phyloP scores from a whole-genome alignment of 192 early-diverging fungal genomes.

The Pecoramyces ruminantium region DNA sequence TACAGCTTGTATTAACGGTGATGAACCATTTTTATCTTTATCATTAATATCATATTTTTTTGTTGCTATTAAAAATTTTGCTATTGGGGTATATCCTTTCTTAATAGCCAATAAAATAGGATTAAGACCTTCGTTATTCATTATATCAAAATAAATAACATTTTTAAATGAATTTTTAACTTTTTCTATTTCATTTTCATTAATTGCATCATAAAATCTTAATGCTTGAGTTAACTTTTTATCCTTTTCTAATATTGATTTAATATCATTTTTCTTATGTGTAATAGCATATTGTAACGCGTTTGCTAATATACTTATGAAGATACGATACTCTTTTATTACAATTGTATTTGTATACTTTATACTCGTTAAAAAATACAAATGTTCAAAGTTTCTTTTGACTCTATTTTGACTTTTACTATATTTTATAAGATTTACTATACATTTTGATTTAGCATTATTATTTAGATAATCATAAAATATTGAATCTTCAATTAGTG shows the following conservation, averaged over 20 bases:
- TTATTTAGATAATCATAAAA: not conserved
- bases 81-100: not conserved
- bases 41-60: not conserved
- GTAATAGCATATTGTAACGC: not conserved
- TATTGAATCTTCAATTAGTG: not conserved
- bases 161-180: not conserved
- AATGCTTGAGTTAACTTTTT: not conserved
- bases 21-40: not conserved
- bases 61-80: not conserved
- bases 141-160: not conserved
- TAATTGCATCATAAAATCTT: not conserved
- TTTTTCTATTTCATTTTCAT: not conserved
- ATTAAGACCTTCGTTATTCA: not conserved
- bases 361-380: not conserved
- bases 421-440: not conserved
- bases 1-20: not conserved
- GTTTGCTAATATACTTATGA: not conserved
- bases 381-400: not conserved
- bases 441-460: not conserved
- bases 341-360: not conserved
- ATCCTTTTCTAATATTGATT: not conserved
- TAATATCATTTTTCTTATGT: not conserved
- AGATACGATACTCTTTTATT: not conserved
- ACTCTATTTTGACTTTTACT: not conserved
- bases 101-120: not conserved